Evolutionary conservation across 257 asterid genomes (phyloP).

Genomic region (Gentiana macrophylla): DNA sequence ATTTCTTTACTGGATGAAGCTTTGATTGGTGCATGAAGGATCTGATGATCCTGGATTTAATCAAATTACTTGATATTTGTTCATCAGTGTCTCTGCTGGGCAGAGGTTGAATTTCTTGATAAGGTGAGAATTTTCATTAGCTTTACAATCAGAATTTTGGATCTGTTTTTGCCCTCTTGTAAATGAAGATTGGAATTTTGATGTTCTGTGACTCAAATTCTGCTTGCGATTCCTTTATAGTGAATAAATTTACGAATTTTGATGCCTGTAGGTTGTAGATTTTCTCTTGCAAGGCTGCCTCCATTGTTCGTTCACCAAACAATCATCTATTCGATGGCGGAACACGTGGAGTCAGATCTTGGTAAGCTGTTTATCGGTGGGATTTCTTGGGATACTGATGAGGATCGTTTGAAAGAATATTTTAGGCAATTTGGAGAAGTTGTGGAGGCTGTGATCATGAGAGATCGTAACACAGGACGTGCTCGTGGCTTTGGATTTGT

Average conservation of each 20-base stretch:
- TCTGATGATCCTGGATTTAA: slow-evolving; percentile 48
- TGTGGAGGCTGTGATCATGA: slow-evolving; percentile 81
- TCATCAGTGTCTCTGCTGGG: slow-evolving; percentile 44
- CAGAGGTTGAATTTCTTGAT: slow-evolving; percentile 59
- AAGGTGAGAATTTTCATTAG: slow-evolving; percentile 28
- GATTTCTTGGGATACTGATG: slow-evolving; percentile 93
- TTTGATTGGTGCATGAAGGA: slow-evolving; percentile 52
- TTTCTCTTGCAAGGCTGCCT: slow-evolving; percentile 1
- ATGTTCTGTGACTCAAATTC: slow-evolving; percentile 11
- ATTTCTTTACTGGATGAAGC: slow-evolving; percentile 35
- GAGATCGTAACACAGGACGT: slow-evolving; percentile 72
- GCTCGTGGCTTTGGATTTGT: slow-evolving; percentile 88
- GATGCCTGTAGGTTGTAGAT: background rate
- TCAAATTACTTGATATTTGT: slow-evolving; percentile 34
- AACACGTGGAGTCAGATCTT: slow-evolving; percentile 70
- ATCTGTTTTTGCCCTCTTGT: slow-evolving; percentile 29
- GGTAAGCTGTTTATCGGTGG: slow-evolving; percentile 88
- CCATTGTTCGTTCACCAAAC: slow-evolving; percentile 8
- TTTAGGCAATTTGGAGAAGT: slow-evolving; percentile 62
- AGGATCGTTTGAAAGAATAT: slow-evolving; percentile 66
- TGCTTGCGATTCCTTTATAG: slow-evolving; percentile 7
- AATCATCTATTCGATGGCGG: slow-evolving; percentile 10
- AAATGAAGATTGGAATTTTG: slow-evolving; percentile 10
- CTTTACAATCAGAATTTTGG: slow-evolving; percentile 18
- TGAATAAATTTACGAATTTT: slow-evolving; percentile 12